Evolutionary conservation across 257 asterid genomes (phyloP), one percentile per base, ranked within the genome.

Genomic region (Phtheirospermum japonicum): DNA sequence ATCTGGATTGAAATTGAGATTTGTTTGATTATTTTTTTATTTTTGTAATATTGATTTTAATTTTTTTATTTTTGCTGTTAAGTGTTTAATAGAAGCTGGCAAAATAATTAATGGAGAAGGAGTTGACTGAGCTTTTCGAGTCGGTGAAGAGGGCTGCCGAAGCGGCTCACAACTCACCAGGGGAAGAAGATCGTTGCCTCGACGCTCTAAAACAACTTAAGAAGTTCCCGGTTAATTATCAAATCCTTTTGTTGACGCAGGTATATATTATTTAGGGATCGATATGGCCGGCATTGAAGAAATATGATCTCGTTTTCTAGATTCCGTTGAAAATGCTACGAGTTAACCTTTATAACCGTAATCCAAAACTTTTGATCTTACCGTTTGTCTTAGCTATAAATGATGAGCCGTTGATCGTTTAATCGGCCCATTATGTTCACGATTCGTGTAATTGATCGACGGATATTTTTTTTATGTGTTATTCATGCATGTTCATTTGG

Each of bases 201-300:
- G 90, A 92, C 33, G 85, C 81, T 4, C 77, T 92, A 40, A 80
- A 77, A 59, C 79, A 32, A 54, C 97, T 92, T 61, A 85, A 83
- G 82, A 71, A 77, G 68, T 85, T 89, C 71, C 98, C 95, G 34
- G 89, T 91, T 50, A 88, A 75, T 77, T 91, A 91, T 73, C 83
- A 86, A 37, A 79, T 91, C 76, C 94, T 91, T 39, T 95, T 91
- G 31, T 88, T 95, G 59, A 81, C 95, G 4, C 92, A 88, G 96
- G 98, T 88, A 40, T 12, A 9, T 39, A 1, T n/a, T n/a, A n/a
- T n/a, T n/a, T n/a, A n/a, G n/a, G n/a, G n/a, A n/a, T n/a, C n/a
- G n/a, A n/a, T n/a, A n/a, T n/a, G n/a, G n/a, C n/a, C n/a, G n/a
- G 7, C 45, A 9, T 64, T 26, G 18, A 59, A 49, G 19, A 23